Conservation (phyloP, 176 grass and related monocot genomes). For the maize (Zea mays) region DNA sequence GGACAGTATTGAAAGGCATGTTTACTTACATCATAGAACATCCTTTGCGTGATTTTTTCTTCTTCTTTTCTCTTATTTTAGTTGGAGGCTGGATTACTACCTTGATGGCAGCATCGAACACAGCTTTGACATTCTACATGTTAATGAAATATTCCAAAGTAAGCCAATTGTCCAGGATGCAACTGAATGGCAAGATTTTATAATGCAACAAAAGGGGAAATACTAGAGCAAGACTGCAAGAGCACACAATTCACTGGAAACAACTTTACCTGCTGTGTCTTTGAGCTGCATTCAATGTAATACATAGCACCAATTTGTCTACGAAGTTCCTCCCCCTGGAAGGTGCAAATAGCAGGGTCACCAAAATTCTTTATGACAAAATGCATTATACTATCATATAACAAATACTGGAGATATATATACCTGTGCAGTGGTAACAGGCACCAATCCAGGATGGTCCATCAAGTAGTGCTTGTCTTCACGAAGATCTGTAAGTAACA, state of each 20-base stretch:
- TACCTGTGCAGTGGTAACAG: conserved; percentile 92
- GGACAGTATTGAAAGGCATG: background rate
- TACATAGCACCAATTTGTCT: conserved; percentile 86
- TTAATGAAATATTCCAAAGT: conserved; percentile 30
- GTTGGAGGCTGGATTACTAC: conserved; percentile 93
- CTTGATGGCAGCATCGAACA: conserved; percentile 99
- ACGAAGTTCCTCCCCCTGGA: conserved; percentile 91
- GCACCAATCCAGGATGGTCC: conserved; percentile 91
- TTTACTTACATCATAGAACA: conserved; percentile 71
- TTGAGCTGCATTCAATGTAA: conserved; percentile 99
- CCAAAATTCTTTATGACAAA: conserved; percentile 1
- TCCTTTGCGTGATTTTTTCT: conserved; percentile 69
- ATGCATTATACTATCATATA: background rate
- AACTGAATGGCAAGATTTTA: conserved; percentile 7
- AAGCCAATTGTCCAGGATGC: conserved; percentile 9
- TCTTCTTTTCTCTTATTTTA: conserved; percentile 95
- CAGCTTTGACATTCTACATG: conserved; percentile 94
- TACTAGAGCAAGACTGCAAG: conserved; percentile 5
- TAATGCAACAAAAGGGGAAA: background rate
- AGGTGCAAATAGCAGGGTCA: conserved; percentile 7
- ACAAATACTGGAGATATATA: conserved; percentile 25
- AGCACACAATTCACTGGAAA: background rate
- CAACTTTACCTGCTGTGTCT: conserved; percentile 87
- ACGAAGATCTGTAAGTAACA: conserved; percentile 79
- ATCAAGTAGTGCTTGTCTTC: conserved; percentile 96